Evolutionary conservation across 1,284 basidiomycete genomes (phyloP).

Genomic region (Microbotryum intermedium): DNA sequence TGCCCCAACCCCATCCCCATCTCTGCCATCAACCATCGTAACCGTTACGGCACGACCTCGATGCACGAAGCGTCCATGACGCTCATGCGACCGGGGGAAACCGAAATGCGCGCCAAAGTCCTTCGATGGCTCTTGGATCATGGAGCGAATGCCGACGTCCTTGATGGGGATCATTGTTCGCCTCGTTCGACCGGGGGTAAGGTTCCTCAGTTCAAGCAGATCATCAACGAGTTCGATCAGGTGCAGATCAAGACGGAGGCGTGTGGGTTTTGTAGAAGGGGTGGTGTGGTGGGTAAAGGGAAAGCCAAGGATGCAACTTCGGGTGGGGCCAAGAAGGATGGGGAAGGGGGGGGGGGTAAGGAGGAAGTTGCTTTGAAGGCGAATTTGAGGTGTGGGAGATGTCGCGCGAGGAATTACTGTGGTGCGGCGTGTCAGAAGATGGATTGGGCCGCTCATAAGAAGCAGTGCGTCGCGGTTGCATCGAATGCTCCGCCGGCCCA

Average conservation of each 20-base stretch:
- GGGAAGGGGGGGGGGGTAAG: background rate
- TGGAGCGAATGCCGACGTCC: slow-evolving; percentile 3
- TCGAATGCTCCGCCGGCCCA: no score
- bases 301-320: background rate
- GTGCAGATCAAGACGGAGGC: background rate
- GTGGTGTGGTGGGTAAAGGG: background rate
- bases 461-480: background rate
- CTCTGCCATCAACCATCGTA: slow-evolving; percentile 4
- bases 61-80: background rate
- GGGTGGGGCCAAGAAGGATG: background rate
- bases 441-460: background rate
- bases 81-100: slow-evolving; percentile 3
- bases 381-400: slow-evolving; percentile 2
- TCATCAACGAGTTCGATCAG: background rate
- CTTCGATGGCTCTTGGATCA: background rate
- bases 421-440: background rate
- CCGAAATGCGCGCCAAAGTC: background rate
- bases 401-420: background rate
- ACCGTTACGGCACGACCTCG: background rate
- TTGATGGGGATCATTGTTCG: no score
- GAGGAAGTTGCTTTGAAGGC: background rate
- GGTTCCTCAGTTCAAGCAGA: background rate
- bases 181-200: no score
- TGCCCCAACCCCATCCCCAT: slow-evolving; percentile 1
- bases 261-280: slow-evolving; percentile 4